Conservation (phyloP, 2,329 filamentous ascomycete species). For the Epichloe hybrida region DNA sequence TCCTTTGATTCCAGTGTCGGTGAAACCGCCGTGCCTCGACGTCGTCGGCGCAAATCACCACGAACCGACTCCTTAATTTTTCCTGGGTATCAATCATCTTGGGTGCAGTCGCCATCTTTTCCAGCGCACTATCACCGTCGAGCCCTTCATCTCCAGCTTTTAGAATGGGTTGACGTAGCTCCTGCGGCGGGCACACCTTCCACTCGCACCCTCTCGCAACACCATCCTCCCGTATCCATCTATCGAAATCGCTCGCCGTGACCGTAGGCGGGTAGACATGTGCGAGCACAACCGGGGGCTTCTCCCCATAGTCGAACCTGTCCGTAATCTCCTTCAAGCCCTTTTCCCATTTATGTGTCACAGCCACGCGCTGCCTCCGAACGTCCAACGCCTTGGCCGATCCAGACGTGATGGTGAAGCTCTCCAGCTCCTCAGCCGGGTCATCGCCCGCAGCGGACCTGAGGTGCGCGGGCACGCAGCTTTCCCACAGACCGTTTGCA, state of each 20-base stretch:
- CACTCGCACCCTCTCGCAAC: slow-evolving; percentile 16
- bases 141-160: slow-evolving; percentile 1
- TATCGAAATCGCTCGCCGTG: slow-evolving; percentile 19
- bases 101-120: neutral
- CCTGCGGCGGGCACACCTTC: slow-evolving; percentile 11
- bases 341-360: slow-evolving; percentile 14
- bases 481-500: slow-evolving; percentile 17
- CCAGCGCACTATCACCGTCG: slow-evolving; percentile 4
- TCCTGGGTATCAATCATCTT: slow-evolving; percentile 9
- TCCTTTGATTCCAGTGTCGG: slow-evolving; percentile 26
- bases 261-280: slow-evolving; percentile 17
- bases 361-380: slow-evolving; percentile 10
- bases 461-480: slow-evolving; percentile 15
- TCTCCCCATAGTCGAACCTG: slow-evolving; percentile 11
- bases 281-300: slow-evolving; percentile 19
- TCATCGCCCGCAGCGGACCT: slow-evolving; percentile 4
- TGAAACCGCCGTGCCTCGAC: slow-evolving; percentile 26
- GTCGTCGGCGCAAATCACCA: slow-evolving; percentile 19
- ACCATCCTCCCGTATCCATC: slow-evolving; percentile 30
- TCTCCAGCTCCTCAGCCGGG: slow-evolving; percentile 13
- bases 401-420: slow-evolving; percentile 17
- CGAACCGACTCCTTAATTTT: slow-evolving; percentile 16
- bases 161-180: slow-evolving; percentile 1
- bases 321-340: slow-evolving; percentile 12
- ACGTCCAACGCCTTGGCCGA: slow-evolving; percentile 9